phyloP scores from a whole-genome alignment of 2,329 filamentous ascomycete genomes.

The Calonectria pauciramosa region DNA sequence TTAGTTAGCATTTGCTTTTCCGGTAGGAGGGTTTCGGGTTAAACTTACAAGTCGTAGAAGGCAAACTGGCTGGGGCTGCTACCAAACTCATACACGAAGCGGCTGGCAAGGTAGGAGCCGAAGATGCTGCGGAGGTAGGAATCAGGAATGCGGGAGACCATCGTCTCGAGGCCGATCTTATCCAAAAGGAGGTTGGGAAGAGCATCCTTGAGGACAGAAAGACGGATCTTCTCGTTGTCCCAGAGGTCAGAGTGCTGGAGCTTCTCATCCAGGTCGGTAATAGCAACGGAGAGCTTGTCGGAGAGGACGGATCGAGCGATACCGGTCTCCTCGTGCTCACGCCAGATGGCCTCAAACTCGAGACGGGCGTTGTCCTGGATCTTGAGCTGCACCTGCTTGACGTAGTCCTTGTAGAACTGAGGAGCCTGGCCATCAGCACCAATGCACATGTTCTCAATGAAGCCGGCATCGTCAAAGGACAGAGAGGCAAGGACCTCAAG shows the following conservation, averaged over 20 bases:
- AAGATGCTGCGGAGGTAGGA: slow-evolving; percentile 96
- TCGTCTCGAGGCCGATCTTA: slow-evolving; percentile 91
- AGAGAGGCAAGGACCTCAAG: slow-evolving; percentile 95
- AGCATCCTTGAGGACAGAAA: slow-evolving; percentile 85
- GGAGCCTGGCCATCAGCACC: slow-evolving; percentile 79
- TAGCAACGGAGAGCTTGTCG: slow-evolving; percentile 90
- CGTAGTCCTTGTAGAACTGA: slow-evolving; percentile 93
- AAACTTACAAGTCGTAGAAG: slow-evolving; percentile 95
- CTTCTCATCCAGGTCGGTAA: slow-evolving; percentile 97
- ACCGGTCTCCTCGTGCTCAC: slow-evolving; percentile 88
- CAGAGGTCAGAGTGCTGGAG: slow-evolving; percentile 93
- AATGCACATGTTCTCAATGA: slow-evolving; percentile 95
- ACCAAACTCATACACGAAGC: slow-evolving; percentile 97
- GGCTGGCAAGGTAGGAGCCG: slow-evolving; percentile 92
- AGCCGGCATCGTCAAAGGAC: slow-evolving; percentile 91
- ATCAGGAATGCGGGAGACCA: slow-evolving; percentile 89
- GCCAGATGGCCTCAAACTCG: slow-evolving; percentile 99
- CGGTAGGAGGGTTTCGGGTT: not conserved
- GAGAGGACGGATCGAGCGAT: slow-evolving; percentile 87
- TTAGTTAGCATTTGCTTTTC: slow-evolving; percentile 48
- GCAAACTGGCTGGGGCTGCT: slow-evolving; percentile 95
- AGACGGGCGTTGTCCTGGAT: slow-evolving; percentile 93
- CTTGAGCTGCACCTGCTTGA: slow-evolving; percentile 89
- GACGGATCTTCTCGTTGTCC: slow-evolving; percentile 83
- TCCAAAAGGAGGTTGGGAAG: slow-evolving; percentile 86